Percentiles rank a stretch among this genome's conserved stretches.
Conservation (phyloP, 768 basidiomycete genomes). For the Boletus reticulatus region DNA sequence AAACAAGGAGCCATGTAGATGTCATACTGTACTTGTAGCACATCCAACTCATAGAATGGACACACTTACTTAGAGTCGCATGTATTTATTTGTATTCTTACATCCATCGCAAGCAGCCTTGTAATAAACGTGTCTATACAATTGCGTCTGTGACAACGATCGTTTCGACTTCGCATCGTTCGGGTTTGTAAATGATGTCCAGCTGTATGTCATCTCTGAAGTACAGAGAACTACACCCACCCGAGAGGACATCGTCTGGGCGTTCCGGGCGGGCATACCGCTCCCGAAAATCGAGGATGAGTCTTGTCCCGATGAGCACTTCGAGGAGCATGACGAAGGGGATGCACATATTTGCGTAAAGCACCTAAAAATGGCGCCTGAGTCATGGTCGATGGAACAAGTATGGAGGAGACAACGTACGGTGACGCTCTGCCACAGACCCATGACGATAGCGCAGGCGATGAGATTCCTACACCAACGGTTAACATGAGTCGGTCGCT, state of each 20-base stretch:
- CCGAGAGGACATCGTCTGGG: conserved; percentile 7
- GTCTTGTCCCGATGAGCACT: conserved; percentile 28
- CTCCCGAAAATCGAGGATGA: conserved; percentile 32
- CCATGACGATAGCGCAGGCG: conserved; percentile 24
- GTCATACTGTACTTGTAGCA: too few species aligned
- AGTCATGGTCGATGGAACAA: neutral
- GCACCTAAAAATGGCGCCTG: conserved; percentile 6
- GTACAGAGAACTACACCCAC: conserved; percentile 14
- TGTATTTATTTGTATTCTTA: too few species aligned
- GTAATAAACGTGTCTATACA: neutral
- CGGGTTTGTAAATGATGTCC: conserved; percentile 1
- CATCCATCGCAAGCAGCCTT: too few species aligned
- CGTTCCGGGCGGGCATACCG: conserved; percentile 24
- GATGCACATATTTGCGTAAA: conserved; percentile 30
- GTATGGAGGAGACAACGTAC: conserved; percentile 14
- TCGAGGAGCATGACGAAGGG: conserved; percentile 33
- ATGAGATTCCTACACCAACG: conserved; percentile 20
- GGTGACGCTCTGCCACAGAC: conserved; percentile 23
- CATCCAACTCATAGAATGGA: too few species aligned
- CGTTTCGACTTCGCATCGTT: conserved; percentile 21
- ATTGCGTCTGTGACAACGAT: conserved; percentile 8
- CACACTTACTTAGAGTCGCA: too few species aligned
- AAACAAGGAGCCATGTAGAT: too few species aligned
- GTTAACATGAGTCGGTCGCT: neutral
- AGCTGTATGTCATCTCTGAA: conserved; percentile 6